Percentiles rank a stretch among this genome's conserved stretches.
Evolutionary conservation across 2,329 filamentous ascomycete species (phyloP).

Genomic region (Ophiostoma perfectum): DNA sequence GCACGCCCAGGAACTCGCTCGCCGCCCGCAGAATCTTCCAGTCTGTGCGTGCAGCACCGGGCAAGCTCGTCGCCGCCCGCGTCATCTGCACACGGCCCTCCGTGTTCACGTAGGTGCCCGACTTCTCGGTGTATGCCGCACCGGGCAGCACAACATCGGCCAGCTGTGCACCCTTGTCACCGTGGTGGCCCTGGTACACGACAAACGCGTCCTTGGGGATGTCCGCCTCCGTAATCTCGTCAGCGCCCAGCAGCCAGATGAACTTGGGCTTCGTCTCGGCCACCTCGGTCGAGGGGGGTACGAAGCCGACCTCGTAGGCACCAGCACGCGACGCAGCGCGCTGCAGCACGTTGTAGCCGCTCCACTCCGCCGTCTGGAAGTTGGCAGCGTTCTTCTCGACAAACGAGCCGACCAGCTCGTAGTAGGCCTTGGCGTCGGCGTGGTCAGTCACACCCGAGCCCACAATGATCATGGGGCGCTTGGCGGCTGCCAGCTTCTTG

Average conservation of each 20-base stretch:
- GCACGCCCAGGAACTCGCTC: constrained; percentile 81
- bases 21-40: constrained; percentile 97
- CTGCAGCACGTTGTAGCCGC: constrained; percentile 95
- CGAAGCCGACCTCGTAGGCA: constrained; percentile 94
- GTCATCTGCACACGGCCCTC: constrained; percentile 95
- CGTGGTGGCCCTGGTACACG: constrained; percentile 97
- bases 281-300: constrained; percentile 73
- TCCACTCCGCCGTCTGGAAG: constrained; percentile 88
- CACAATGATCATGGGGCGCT: constrained; percentile 94
- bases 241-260: constrained; percentile 91
- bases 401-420: constrained; percentile 83
- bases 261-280: constrained; percentile 87
- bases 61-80: constrained; percentile 79
- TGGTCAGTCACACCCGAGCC: constrained; percentile 91
- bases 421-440: constrained; percentile 83
- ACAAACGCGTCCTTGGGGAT: constrained; percentile 95
- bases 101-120: constrained; percentile 93
- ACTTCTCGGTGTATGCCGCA: constrained; percentile 95
- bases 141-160: constrained; percentile 92
- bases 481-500: constrained; percentile 81
- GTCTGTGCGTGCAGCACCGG: constrained; percentile 86
- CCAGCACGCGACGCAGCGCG: constrained; percentile 85
- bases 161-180: constrained; percentile 85
- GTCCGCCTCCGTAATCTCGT: constrained; percentile 78
- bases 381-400: constrained; percentile 87